Base-by-base conservation (phyloP, 2,329 filamentous ascomycete species). In the Arachnomyces sp. region DNA sequence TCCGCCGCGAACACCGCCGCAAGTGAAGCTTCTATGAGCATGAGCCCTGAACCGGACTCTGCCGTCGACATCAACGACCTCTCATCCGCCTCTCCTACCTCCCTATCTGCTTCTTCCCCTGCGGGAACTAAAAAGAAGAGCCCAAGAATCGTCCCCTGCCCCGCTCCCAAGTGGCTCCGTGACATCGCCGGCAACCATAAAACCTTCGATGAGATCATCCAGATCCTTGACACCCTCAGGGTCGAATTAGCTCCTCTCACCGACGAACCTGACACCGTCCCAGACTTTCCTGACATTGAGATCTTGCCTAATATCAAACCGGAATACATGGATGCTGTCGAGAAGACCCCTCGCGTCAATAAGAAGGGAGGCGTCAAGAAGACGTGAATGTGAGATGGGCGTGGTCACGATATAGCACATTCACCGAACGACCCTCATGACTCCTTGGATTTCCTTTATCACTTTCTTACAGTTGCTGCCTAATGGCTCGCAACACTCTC, bases 221-320 rank as follows among this genome's bases (percentile, higher is more conserved):
- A 30, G 0, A 47, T 64, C 5, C 46, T 65, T 7, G 11, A 42
- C 3, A 36, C 42, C 11, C 48, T 64, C 11, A 45, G 43, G 2
- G 25, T 28, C 1, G 38, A 60, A 37, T 44, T 64, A 39, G 35
- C 40, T 2, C 18, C 31, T 7, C 36, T 53, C n/a, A 31, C 34
- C 7, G 38, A 38, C 3, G 28, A 46, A 17, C 16, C 47, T 30
- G 31, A 45, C 37, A 31, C 45, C 46, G 20, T 25, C 20, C 6
- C 47, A 47, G 14, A 48, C 36, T 66, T 66, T 37, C 63, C 63
- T 0, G 63, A 66, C 47, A 57, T 66, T 31, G 63, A 65, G 44
- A 63, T 65, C 31, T 43, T 66, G 32, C 63, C 63, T 1, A 52
- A 47, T 4, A 61, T 64, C 41, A 31, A 45, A 8, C 17, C 18